Evolutionary conservation across 768 basidiomycete species (phyloP), one percentile per base, ranked within the genome.

Genomic region (Pleurotus giganteus): DNA sequence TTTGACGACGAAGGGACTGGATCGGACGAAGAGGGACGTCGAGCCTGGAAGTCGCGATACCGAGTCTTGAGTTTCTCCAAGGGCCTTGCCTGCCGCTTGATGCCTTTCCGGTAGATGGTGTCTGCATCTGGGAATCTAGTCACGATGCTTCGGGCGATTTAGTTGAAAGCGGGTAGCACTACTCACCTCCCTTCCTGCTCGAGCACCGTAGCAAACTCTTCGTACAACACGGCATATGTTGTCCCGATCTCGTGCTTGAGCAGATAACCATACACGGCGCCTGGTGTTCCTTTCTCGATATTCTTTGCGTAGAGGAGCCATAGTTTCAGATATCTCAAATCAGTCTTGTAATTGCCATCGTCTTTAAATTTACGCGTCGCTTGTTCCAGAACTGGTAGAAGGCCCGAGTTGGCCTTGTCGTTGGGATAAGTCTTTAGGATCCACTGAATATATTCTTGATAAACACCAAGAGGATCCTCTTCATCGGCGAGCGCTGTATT

Each of bases 401-500:
- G 79, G 15, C 91, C 90, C 15, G 89, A 92, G 39, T 75, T 71
- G 0, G 79, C 79, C 63, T 88, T 79, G 42, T 81, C 76, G 46
- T 89, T 85, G 44, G 82, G 76, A 42, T 95, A 94, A 62, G 83
- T 84, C 60, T 92, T 85, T 56, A 87, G 73, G 29, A 88, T 94
- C 91, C 94, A 98, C 58, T 90, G 83, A 49, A 98, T 84, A 70
- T 94, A 97, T 65, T 86, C 78, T 67, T 90, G 81, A 60, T 94
- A 96, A 1, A 86, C 80, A 1, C 89, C 87, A 23, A 98, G 79
- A 3, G 94, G 89, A 65, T 98, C 97, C 58, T 89, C 88, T 55
- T 91, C 91, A 58, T 89, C 88, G 11, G 74, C 74, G 13, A 85
- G 73, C 0, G 84, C 84, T 31, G 75, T 77, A 5, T 69, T 73